These are phyloP conservation scores for Fennellomyces sp. DNA, from an alignment of 371 early-diverging fungal genomes.

Conservation along the genomic window DNA sequence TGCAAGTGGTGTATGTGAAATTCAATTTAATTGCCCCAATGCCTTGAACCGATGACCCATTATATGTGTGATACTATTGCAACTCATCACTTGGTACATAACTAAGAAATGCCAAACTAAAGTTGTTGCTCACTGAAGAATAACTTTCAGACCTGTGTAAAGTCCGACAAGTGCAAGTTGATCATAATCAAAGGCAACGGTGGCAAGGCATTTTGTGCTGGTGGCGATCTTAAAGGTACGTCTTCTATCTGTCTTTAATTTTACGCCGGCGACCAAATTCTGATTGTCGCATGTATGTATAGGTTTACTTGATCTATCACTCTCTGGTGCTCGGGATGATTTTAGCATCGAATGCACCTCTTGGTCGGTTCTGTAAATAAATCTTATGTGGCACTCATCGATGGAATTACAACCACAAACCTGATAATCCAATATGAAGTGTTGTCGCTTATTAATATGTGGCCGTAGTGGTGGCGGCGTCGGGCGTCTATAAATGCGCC, in stretches of 20 bases:
- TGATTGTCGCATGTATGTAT: conserved; percentile 11
- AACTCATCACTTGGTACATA: too few relatives aligned
- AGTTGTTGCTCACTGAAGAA: too few relatives aligned
- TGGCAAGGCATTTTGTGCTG: conserved; percentile 87
- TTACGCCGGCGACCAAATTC: conserved; percentile 38
- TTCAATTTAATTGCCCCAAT: conserved; percentile 85
- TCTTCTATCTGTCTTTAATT: not conserved
- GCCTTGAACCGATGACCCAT: conserved; percentile 82
- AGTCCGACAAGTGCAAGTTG: conserved; percentile 69
- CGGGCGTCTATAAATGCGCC: conserved; percentile 92
- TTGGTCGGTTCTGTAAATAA: conserved; percentile 83
- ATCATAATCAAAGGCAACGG: conserved; percentile 78
- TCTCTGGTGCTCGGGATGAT: conserved; percentile 30
- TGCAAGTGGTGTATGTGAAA: conserved; percentile 32
- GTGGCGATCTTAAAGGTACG: conserved; percentile 90
- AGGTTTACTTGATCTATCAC: not conserved
- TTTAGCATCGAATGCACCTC: conserved; percentile 92
- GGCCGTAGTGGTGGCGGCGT: conserved; percentile 90
- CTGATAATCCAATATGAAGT: too few relatives aligned
- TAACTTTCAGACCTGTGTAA: conserved; percentile 75
- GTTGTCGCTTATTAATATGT: too few relatives aligned
- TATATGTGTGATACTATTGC: conserved; percentile 80
- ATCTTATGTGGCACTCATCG: conserved; percentile 85
- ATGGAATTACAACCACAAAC: conserved; percentile 92
- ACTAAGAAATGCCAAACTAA: too few relatives aligned